A percentile compares a stretch with the other conserved stretches of the same genome.
phyloP scores from a whole-genome alignment of 2,329 filamentous ascomycete genomes.

The Cercospora nicotianae region DNA sequence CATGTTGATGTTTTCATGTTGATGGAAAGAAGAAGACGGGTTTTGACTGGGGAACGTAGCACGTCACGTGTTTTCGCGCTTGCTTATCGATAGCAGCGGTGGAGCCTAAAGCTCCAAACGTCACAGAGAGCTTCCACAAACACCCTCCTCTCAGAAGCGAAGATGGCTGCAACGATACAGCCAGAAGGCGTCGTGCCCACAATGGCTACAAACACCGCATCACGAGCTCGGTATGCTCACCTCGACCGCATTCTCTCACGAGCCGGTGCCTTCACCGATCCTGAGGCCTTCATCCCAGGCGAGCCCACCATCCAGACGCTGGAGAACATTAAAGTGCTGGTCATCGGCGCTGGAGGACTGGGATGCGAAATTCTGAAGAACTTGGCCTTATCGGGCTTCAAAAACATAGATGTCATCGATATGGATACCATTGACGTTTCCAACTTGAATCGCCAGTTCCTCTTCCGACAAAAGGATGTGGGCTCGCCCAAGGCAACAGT shows the following conservation, averaged over 20 bases:
- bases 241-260: conserved; percentile 77
- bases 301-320: conserved; percentile 57
- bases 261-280: conserved; percentile 77
- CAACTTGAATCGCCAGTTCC: conserved; percentile 95
- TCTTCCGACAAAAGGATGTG: conserved; percentile 89
- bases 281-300: conserved; percentile 47
- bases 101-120: background rate
- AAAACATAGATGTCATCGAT: conserved; percentile 96
- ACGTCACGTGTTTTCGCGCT: conserved; percentile 7
- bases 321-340: conserved; percentile 62
- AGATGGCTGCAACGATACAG: conserved; percentile 29
- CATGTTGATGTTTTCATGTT: conserved; percentile 30
- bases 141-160: background rate
- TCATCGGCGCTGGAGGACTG: conserved; percentile 85
- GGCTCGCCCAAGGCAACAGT: conserved; percentile 93
- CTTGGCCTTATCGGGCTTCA: conserved; percentile 91
- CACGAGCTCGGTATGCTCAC: conserved; percentile 60
- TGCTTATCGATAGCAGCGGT: conserved; percentile 13
- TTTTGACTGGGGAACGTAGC: background rate
- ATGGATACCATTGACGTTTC: conserved; percentile 99
- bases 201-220: conserved; percentile 43
- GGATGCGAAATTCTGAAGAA: conserved; percentile 98
- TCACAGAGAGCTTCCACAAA: conserved; percentile 1
- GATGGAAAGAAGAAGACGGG: background rate
- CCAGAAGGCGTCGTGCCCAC: conserved; percentile 20